phyloP scores from a whole-genome alignment of 352 stramenopile species.

The Pythium folliculosum region DNA sequence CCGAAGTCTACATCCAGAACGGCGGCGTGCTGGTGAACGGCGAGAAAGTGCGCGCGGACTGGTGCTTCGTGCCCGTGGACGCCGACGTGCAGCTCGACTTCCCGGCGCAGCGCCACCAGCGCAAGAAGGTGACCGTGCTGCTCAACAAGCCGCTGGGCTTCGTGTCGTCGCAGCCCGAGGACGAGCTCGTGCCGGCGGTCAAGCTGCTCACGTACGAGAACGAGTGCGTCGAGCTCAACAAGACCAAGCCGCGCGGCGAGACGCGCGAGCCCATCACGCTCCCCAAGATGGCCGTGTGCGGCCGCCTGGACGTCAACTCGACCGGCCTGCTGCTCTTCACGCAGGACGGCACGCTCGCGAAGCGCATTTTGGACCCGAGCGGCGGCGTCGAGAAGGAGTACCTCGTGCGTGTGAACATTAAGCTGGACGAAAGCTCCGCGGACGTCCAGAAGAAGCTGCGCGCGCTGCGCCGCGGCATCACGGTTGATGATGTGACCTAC shows the following conservation, averaged over 20 bases:
- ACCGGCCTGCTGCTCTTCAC: conserved; percentile 82
- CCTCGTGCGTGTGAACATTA: conserved; percentile 69
- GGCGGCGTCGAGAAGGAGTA: conserved; percentile 85
- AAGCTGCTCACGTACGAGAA: conserved; percentile 80
- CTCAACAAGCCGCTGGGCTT: conserved; percentile 85
- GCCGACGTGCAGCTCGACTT: conserved; percentile 63
- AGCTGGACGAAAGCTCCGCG: conserved; percentile 44
- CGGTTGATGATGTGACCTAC: conserved; percentile 64
- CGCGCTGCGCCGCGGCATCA: conserved; percentile 57
- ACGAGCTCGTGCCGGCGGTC: conserved; percentile 63
- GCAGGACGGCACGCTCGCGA: conserved; percentile 77
- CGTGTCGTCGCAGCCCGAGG: conserved; percentile 79
- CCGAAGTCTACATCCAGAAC: conserved; percentile 78
- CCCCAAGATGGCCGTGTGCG: conserved; percentile 83
- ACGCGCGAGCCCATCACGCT: conserved; percentile 53
- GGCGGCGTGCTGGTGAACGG: conserved; percentile 77
- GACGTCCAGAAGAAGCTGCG: conserved; percentile 39
- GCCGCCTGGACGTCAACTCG: conserved; percentile 83
- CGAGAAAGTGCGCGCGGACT: conserved; percentile 56
- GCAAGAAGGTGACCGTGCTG: conserved; percentile 78
- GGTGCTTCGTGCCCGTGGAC: conserved; percentile 66
- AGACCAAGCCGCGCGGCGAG: conserved; percentile 36
- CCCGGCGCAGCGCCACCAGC: conserved; percentile 67
- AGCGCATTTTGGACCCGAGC: conserved; percentile 74
- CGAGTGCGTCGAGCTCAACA: conserved; percentile 68